These are phyloP conservation scores for Erysiphe neolycopersici DNA, from an alignment of 2,329 filamentous ascomycete species.

Conservation along the genomic window DNA sequence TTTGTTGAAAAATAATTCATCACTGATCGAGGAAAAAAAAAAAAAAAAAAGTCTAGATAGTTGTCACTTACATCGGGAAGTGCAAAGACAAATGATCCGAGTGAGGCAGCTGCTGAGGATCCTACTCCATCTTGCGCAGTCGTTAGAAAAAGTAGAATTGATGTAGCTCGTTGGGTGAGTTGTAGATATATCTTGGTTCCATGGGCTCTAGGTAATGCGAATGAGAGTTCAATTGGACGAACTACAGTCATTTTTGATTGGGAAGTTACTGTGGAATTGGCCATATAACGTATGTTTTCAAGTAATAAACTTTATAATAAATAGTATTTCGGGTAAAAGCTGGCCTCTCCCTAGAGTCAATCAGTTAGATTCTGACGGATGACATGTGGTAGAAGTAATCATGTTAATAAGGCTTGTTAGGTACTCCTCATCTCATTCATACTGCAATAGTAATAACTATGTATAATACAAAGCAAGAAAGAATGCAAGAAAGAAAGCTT, in stretches of 20 bases:
- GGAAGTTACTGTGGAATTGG: not conserved
- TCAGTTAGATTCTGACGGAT: too few relatives aligned
- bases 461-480: too few relatives aligned
- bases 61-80: constrained; percentile 51
- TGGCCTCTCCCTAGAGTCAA: too few relatives aligned
- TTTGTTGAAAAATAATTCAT: too few relatives aligned
- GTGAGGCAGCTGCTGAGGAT: constrained; percentile 21
- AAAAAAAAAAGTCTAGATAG: not conserved
- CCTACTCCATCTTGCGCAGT: constrained; percentile 27
- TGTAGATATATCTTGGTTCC: constrained; percentile 35
- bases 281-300: not conserved
- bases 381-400: too few relatives aligned
- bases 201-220: constrained; percentile 30
- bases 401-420: too few relatives aligned
- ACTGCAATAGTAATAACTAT: too few relatives aligned
- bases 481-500: too few relatives aligned
- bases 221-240: constrained; percentile 21
- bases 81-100: constrained; percentile 86
- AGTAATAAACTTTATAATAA: too few relatives aligned
- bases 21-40: not conserved
- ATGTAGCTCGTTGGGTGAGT: constrained; percentile 29
- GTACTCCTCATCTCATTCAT: too few relatives aligned
- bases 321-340: too few relatives aligned
- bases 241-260: not conserved
- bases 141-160: constrained; percentile 32